Percentiles rank a stretch among this genome's conserved stretches.
Evolutionary conservation across 208 protist genomes (phyloP).

Genomic region (Leishmania martiniquensis): DNA sequence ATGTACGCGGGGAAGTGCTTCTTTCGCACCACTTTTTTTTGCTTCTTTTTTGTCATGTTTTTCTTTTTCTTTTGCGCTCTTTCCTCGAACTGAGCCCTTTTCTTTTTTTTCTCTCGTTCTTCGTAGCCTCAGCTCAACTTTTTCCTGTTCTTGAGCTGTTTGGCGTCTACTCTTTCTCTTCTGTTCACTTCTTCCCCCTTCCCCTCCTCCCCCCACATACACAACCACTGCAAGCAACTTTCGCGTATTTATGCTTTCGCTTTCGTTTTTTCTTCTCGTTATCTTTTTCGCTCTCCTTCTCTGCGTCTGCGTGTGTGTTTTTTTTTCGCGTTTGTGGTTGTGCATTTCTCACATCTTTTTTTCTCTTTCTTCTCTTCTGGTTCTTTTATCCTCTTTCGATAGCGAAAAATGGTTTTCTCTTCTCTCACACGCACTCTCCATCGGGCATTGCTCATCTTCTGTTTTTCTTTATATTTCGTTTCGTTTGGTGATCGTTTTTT

Average conservation of each 20-base stretch:
- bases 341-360: not conserved
- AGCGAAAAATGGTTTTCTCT: no score
- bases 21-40: not conserved
- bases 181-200: not conserved
- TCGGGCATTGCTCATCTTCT: no score
- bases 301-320: not conserved
- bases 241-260: not conserved
- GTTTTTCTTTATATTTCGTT: constrained; percentile 6
- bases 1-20: not conserved
- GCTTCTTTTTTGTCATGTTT: not conserved
- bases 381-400: not conserved
- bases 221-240: not conserved
- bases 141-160: not conserved
- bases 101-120: not conserved
- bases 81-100: not conserved
- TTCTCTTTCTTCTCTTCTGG: not conserved
- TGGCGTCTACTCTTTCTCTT: not conserved
- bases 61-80: not conserved
- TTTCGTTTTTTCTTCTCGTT: not conserved
- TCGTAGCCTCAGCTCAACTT: not conserved
- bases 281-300: not conserved
- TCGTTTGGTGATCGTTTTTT: not conserved
- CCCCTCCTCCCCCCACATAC: not conserved
- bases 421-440: no score
- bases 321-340: not conserved